Evolutionary conservation across 1,139 yeast genomes (phyloP), one percentile per base, ranked within the genome.

Genomic region (Yamadazyma dendronema): DNA sequence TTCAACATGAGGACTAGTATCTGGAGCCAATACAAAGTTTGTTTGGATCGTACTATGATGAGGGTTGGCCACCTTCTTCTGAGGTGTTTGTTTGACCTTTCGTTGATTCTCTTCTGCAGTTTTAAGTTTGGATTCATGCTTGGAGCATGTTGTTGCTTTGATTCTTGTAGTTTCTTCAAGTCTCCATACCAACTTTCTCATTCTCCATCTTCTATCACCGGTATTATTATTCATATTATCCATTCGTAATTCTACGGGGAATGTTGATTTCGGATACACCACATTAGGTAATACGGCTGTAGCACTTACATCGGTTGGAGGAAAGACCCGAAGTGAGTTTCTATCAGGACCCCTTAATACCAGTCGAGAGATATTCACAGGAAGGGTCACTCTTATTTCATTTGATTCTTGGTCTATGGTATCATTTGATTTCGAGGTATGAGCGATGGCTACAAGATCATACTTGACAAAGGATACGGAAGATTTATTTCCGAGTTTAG

Each of bases 221-320:
- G 62, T 65, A 13, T 56, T 50, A 28, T 71, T 63, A 1, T 83
- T 77, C 19, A 92, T 76, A 41, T 95, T 92, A 48, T 89, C 95
- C 49, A 94, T 62, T 46, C 81, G 78, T 53, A 92, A 66, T 53
- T 89, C 97, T 22, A 92, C 72, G 0, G 94, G 84, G 53, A 92
- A 87, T 0, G 82, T 72, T 0, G 96, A 84, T 52, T 86, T 84
- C 9, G 98, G 98, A 56, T 86, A 86, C 15, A 87, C 76, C 12
- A 88, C 95, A 45, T 86, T 85, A 2, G 98, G 98, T 33, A 92
- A 66, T 4, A 84, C 84, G 3, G 95, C 90, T 28, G 84, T 78
- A 3, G 96, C 95, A 3, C 87, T 82, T 28, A 92, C 83, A 34
- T 84, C 87, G 0, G 97, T 92, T 3, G 99, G 97, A 1, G 98